Percentiles rank a stretch among this genome's conserved stretches.
Conservation (phyloP, 164 flowering plant genomes). For the Liriodendron chinense region DNA sequence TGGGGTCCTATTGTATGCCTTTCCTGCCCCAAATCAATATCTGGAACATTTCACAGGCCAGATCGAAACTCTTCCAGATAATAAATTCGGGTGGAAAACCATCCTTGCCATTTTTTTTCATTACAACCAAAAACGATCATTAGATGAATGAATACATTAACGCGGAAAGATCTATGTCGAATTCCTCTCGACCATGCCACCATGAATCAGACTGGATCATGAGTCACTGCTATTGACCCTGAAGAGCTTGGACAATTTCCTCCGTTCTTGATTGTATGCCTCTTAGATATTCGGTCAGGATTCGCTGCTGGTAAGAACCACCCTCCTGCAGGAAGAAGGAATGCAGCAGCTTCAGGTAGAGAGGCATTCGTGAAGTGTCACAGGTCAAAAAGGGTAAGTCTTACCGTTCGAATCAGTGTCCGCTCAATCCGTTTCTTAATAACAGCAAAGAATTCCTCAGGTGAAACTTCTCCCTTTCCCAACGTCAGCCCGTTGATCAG, state of each 20-base stretch:
- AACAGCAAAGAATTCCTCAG: slow-evolving; percentile 64
- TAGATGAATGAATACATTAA: too few relatives aligned
- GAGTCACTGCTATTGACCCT: slow-evolving; percentile 23
- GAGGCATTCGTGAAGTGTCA: neutral
- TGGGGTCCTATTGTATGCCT: too few relatives aligned
- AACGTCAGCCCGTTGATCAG: slow-evolving; percentile 62
- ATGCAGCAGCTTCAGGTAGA: neutral
- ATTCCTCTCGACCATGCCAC: neutral
- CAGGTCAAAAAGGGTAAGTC: slow-evolving; percentile 3
- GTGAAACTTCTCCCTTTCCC: slow-evolving; percentile 70
- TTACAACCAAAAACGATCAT: too few relatives aligned
- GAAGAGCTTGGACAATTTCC: slow-evolving; percentile 56
- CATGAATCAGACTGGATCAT: neutral
- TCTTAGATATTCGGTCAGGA: slow-evolving; percentile 67
- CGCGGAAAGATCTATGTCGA: neutral
- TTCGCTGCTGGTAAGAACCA: slow-evolving; percentile 84
- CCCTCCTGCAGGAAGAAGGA: slow-evolving; percentile 55
- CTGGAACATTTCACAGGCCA: too few relatives aligned
- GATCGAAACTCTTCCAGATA: too few relatives aligned
- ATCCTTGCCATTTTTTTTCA: too few relatives aligned
- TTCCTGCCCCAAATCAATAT: too few relatives aligned
- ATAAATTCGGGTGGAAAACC: too few relatives aligned
- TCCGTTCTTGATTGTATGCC: slow-evolving; percentile 82
- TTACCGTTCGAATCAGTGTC: slow-evolving; percentile 72
- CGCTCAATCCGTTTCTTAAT: slow-evolving; percentile 78